Evolutionary conservation across 2,329 filamentous ascomycete species (phyloP).

Genomic region (Chaetomiaceae sp.): DNA sequence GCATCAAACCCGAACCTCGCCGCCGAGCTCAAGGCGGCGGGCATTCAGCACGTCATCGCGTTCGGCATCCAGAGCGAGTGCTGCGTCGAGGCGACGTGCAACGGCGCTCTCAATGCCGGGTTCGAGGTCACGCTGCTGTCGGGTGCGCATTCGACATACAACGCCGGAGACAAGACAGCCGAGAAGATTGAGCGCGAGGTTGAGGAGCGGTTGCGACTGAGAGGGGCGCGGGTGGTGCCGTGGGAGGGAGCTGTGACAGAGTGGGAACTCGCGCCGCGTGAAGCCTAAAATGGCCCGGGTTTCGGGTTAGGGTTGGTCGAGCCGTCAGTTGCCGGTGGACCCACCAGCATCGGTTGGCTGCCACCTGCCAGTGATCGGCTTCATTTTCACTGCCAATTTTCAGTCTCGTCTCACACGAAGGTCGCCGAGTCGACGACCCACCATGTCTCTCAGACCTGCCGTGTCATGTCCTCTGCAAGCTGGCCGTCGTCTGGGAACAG

Average conservation of each 20-base stretch:
- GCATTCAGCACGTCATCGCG: constrained; percentile 26
- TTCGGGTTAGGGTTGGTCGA: too few species aligned
- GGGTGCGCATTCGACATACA: constrained; percentile 33
- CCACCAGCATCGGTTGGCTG: too few species aligned
- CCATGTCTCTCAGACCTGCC: too few species aligned
- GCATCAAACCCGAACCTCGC: constrained; percentile 31
- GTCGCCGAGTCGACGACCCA: too few species aligned
- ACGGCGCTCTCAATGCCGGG: constrained; percentile 28
- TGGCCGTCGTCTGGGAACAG: too few species aligned
- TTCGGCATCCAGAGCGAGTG: constrained; percentile 34
- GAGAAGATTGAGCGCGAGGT: constrained; percentile 29
- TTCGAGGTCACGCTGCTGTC: constrained; percentile 30
- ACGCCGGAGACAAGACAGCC: constrained; percentile 23
- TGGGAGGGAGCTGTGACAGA: constrained; percentile 24
- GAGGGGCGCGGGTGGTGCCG: constrained; percentile 23
- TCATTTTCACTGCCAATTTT: too few species aligned
- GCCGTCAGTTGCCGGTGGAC: too few species aligned
- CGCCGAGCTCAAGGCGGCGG: constrained; percentile 21
- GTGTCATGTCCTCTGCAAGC: too few species aligned
- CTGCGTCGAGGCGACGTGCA: constrained; percentile 30
- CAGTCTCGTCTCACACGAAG: too few species aligned
- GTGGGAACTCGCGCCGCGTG: constrained; percentile 5
- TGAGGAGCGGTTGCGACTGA: constrained; percentile 24
- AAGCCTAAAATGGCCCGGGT: too few species aligned
- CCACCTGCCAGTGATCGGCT: too few species aligned